These are phyloP conservation scores for Fusarium acutatum DNA, from an alignment of 2,329 filamentous ascomycete genomes.

Conservation along the genomic window DNA sequence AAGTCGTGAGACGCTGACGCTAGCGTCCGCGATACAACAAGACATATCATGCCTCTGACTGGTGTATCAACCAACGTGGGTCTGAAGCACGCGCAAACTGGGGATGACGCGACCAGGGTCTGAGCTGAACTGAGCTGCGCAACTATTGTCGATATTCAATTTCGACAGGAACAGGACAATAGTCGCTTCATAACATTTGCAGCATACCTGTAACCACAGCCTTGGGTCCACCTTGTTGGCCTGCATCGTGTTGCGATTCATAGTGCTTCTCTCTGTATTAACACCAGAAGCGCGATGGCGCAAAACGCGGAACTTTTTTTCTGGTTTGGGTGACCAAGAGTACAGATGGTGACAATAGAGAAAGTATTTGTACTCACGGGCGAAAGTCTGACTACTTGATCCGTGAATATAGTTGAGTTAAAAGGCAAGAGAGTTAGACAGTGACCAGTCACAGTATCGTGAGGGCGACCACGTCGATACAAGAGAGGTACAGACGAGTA, in stretches of 20 bases:
- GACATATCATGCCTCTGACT: constrained; percentile 28
- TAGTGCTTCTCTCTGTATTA: background rate
- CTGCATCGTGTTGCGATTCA: background rate
- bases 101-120: constrained; percentile 41
- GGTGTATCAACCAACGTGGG: constrained; percentile 37
- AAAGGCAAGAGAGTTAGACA: constrained; percentile 19
- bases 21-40: constrained; percentile 16
- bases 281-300: constrained; percentile 23
- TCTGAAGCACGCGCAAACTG: constrained; percentile 37
- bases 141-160: constrained; percentile 22
- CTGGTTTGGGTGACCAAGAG: background rate
- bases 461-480: constrained; percentile 30
- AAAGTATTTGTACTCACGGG: constrained; percentile 47
- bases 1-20: constrained; percentile 16
- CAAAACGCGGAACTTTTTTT: constrained; percentile 23
- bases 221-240: background rate
- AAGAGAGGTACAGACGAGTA: constrained; percentile 41
- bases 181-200: background rate
- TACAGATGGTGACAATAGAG: constrained; percentile 22
- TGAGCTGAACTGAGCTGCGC: constrained; percentile 21
- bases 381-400: constrained; percentile 41
- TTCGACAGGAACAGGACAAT: background rate
- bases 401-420: background rate
- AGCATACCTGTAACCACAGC: background rate
- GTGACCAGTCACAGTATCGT: constrained; percentile 37